Percentiles rank a stretch among this genome's conserved stretches.
Conservation (phyloP, 2,329 filamentous ascomycete genomes). For the Alternaria viburni region DNA sequence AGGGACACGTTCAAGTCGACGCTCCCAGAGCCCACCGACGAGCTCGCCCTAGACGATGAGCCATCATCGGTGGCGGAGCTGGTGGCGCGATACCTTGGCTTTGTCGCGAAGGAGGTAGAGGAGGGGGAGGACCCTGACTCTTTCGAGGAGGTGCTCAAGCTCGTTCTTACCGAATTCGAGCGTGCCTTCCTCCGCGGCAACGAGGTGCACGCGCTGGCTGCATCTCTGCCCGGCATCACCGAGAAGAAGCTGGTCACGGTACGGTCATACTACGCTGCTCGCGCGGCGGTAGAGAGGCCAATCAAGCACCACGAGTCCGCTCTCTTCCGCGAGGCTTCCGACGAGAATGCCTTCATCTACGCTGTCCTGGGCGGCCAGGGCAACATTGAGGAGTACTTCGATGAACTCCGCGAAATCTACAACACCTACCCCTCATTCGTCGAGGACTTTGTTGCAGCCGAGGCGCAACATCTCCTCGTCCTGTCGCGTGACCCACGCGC, state of each 20-base stretch:
- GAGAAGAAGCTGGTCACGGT: slow-evolving; percentile 92
- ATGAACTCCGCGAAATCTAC: slow-evolving; percentile 91
- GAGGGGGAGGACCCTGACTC: slow-evolving; percentile 92
- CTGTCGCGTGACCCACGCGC: slow-evolving; percentile 83
- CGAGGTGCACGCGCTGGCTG: slow-evolving; percentile 90
- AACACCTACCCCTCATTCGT: slow-evolving; percentile 90
- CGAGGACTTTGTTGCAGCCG: slow-evolving; percentile 78
- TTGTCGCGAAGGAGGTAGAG: slow-evolving; percentile 85
- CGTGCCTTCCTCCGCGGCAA: slow-evolving; percentile 92
- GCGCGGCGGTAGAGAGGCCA: slow-evolving; percentile 80
- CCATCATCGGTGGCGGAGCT: slow-evolving; percentile 95
- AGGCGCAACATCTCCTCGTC: slow-evolving; percentile 85
- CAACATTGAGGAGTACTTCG: slow-evolving; percentile 99
- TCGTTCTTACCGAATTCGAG: slow-evolving; percentile 95
- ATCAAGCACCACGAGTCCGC: slow-evolving; percentile 95
- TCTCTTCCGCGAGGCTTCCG: slow-evolving; percentile 83
- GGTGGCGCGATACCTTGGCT: slow-evolving; percentile 91
- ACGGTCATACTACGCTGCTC: slow-evolving; percentile 88
- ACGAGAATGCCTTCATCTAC: slow-evolving; percentile 84
- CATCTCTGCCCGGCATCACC: slow-evolving; percentile 85
- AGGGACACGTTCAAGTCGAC: slow-evolving; percentile 88
- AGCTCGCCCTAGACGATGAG: slow-evolving; percentile 97
- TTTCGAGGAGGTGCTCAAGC: slow-evolving; percentile 90
- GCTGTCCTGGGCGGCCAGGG: slow-evolving; percentile 96
- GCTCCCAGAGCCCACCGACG: slow-evolving; percentile 90